phyloP scores from a whole-genome alignment of 306 rosid genomes.

The Begonia fuchsioides region DNA sequence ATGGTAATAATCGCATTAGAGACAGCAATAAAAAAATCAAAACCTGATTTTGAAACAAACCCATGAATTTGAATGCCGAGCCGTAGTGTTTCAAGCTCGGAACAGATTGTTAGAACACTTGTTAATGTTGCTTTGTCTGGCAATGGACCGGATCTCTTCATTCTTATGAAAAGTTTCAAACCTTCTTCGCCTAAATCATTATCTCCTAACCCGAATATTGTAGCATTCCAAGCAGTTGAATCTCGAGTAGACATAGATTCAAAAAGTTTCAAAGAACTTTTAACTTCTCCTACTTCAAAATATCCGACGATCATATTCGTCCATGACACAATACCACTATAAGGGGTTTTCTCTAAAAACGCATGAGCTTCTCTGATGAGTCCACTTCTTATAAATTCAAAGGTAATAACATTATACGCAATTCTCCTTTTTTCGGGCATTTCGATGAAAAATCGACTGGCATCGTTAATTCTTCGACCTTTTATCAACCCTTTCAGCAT shows the following conservation, averaged over 20 bases:
- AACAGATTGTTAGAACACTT: slow-evolving; percentile 33
- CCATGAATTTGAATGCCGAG: slow-evolving; percentile 37
- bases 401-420: slow-evolving; percentile 25
- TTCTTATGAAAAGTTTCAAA: slow-evolving; percentile 27
- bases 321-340: slow-evolving; percentile 28
- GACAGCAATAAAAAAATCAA: slow-evolving; percentile 19
- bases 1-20: slow-evolving; percentile 38
- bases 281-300: slow-evolving; percentile 24
- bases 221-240: slow-evolving; percentile 33
- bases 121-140: slow-evolving; percentile 34
- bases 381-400: slow-evolving; percentile 24
- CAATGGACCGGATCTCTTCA: slow-evolving; percentile 24
- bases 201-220: slow-evolving; percentile 37
- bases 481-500: slow-evolving; percentile 28
- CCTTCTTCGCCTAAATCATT: slow-evolving; percentile 33
- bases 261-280: slow-evolving; percentile 18
- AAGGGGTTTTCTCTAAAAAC: slow-evolving; percentile 24
- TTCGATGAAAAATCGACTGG: slow-evolving; percentile 26
- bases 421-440: slow-evolving; percentile 34
- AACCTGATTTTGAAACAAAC: slow-evolving; percentile 20
- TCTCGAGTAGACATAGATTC: slow-evolving; percentile 20
- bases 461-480: slow-evolving; percentile 20
- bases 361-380: slow-evolving; percentile 31
- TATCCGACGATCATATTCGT: slow-evolving; percentile 40
- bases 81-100: slow-evolving; percentile 23